Evolutionary conservation across 2,329 filamentous ascomycete species (phyloP).

Genomic region (Albifimbria verrucaria): DNA sequence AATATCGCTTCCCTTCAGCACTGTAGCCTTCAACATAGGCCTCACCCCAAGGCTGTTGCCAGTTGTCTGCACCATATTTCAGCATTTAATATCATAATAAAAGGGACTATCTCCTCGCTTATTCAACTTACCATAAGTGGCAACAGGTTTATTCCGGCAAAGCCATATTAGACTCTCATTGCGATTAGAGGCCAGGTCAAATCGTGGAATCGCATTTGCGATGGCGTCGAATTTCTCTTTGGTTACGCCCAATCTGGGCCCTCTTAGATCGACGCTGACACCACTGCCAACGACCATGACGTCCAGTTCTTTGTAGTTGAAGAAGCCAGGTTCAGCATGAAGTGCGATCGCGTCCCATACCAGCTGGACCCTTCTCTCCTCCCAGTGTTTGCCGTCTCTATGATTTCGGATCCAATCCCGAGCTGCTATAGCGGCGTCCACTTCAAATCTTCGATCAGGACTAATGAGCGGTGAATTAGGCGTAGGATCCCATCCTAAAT

Average conservation of each 20-base stretch:
- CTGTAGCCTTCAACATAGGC: background rate
- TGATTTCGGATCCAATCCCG: background rate
- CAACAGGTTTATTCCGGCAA: background rate
- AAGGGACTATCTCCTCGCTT: background rate
- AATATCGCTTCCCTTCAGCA: background rate
- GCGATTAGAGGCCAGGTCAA: background rate
- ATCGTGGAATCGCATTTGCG: background rate
- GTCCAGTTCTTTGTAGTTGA: background rate
- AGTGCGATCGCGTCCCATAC: constrained; percentile 14
- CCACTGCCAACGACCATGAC: background rate
- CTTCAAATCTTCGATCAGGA: background rate
- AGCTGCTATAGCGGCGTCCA: background rate
- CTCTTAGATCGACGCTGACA: background rate
- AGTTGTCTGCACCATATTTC: background rate
- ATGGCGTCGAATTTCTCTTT: background rate
- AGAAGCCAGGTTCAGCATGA: background rate
- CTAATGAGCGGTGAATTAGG: background rate
- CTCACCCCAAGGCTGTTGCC: background rate
- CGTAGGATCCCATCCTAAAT: background rate
- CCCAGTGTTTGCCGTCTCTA: background rate
- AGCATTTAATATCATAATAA: background rate
- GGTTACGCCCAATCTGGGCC: background rate
- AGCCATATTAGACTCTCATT: background rate
- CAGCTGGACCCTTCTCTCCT: background rate
- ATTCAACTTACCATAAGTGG: background rate